Evolutionary conservation across 2,329 filamentous ascomycete species (phyloP), one percentile per base, ranked within the genome.

Genomic region (Teratosphaeriaceae sp.): DNA sequence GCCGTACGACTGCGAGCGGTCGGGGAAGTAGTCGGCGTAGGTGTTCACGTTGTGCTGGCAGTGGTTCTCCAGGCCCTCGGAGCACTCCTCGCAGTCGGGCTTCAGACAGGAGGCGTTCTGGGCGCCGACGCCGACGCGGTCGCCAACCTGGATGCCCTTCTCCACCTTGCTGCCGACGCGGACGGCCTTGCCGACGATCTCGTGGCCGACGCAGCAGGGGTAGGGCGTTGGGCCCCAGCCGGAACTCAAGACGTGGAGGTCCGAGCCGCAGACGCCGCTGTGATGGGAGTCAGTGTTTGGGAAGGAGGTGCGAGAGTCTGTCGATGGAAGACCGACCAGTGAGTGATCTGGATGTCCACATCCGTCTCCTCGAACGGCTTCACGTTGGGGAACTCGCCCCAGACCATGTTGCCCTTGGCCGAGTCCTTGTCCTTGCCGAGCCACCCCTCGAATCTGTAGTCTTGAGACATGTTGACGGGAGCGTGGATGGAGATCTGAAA

Each of bases 401-500:
- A 77, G 24, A 65, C 66, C 68, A 78, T 73, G 42, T 75, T 75
- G 44, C 76, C 76, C 40, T 76, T 57, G 24, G 63, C 70, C 11
- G 73, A 62, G 45, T 63, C 61, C 23, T 66, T 54, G 60, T 73
- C 71, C 26, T 72, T 67, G 55, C 71, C 76, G 51, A 78, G 65
- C 75, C 76, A 79, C 54, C 76, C 76, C 57, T 75, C 67, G 56
- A 79, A 79, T 43, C 70, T 71, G 60, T 73, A 72, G 49, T 71
- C 63, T 42, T 62, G 22, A 20, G 42, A 20, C 37, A 45, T 40
- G 19, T 27, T 38, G 11, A 20, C 37, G 1, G n/a, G n/a, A 34
- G 42, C 27, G n/a, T n/a, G n/a, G n/a, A n/a, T 23, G 27, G 27
- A 13, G 4, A n/a, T 30, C 6, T 9, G 20, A 24, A 23, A 24